Evolutionary conservation across 2,329 filamentous ascomycete species (phyloP), one percentile per base, ranked within the genome.

Genomic region (Ophiostoma sp.): DNA sequence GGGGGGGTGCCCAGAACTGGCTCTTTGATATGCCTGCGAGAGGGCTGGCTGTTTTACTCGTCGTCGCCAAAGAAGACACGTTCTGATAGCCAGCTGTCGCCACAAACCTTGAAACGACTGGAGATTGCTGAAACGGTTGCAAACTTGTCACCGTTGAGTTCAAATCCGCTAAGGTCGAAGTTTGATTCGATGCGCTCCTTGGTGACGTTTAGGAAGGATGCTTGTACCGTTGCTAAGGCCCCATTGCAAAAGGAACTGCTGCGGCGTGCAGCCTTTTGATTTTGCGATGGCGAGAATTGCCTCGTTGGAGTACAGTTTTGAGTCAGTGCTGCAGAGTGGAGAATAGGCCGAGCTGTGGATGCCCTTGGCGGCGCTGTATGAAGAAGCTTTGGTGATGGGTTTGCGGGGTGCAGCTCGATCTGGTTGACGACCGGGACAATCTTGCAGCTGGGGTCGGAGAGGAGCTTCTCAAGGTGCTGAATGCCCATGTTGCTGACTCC

Each of bases 61-160:
- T 94, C 92, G 78, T 95, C 92, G 8, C 92, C 92, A 80, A 93
- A 93, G 86, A 96, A 96, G 48, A 95, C 92, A 86, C 90, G 91
- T 75, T 92, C 82, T 0, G 92, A 93, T 78, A 93, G 80, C 90
- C 92, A 95, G 36, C 80, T 82, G 80, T 95, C 93, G 48, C 87
- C 87, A 79, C 92, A 96, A 75, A 94, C 91, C 88, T 94, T 97
- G 87, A 95, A 95, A 69, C 93, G 89, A 75, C 93, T 91, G 78
- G 88, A 85, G 72, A 95, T 86, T 78, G 83, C 87, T 78, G 89
- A 89, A 69, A 97, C 85, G 82, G 88, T 85, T 78, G 87, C 85
- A 69, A 95, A 81, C 84, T 97, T 93, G 64, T 93, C 92, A 3
- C 87, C 87, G 3, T 88, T 91, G 82, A 97, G 83, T 74, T 88